A percentile compares a stretch with the other conserved stretches of the same genome.
Evolutionary conservation across 2,329 filamentous ascomycete genomes (phyloP).

Genomic region (Acrocalymma vagum): DNA sequence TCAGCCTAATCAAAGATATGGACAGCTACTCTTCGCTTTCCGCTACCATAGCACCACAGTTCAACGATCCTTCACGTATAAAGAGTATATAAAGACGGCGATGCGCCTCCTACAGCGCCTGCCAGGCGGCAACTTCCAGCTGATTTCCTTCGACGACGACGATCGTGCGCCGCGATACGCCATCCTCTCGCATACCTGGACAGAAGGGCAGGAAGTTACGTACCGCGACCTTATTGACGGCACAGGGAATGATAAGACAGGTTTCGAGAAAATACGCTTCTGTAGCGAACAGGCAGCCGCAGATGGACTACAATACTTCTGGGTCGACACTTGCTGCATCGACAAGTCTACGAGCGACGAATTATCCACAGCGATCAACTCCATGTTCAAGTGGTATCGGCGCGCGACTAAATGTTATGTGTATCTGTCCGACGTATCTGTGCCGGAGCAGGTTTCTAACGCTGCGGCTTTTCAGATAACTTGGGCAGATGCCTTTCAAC

Average conservation of each 20-base stretch:
- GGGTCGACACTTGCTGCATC: no score
- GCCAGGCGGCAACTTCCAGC: slow-evolving; percentile 4
- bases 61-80: slow-evolving; percentile 1
- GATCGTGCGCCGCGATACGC: slow-evolving; percentile 6
- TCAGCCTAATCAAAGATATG: slow-evolving; percentile 4
- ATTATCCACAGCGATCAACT: no score
- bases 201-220: slow-evolving; percentile 9
- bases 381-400: slow-evolving; percentile 12
- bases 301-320: slow-evolving; percentile 7
- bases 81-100: slow-evolving; percentile 1
- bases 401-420: slow-evolving; percentile 14
- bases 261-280: slow-evolving; percentile 10
- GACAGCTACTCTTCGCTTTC: slow-evolving; percentile 4
- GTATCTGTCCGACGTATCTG: slow-evolving; percentile 18
- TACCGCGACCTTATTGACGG: slow-evolving; percentile 10
- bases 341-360: slow-evolving; percentile 1
- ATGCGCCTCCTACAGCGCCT: slow-evolving; percentile 10
- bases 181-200: slow-evolving; percentile 14
- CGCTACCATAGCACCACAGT: slow-evolving; percentile 1
- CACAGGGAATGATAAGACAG: slow-evolving; percentile 6
- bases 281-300: slow-evolving; percentile 14
- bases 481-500: slow-evolving; percentile 13
- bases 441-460: slow-evolving; percentile 9
- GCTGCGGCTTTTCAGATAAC: slow-evolving; percentile 12
- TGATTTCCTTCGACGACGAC: slow-evolving; percentile 8